These are phyloP conservation scores for Mycena crocata DNA, from an alignment of 768 basidiomycete species.

Conservation along the genomic window DNA sequence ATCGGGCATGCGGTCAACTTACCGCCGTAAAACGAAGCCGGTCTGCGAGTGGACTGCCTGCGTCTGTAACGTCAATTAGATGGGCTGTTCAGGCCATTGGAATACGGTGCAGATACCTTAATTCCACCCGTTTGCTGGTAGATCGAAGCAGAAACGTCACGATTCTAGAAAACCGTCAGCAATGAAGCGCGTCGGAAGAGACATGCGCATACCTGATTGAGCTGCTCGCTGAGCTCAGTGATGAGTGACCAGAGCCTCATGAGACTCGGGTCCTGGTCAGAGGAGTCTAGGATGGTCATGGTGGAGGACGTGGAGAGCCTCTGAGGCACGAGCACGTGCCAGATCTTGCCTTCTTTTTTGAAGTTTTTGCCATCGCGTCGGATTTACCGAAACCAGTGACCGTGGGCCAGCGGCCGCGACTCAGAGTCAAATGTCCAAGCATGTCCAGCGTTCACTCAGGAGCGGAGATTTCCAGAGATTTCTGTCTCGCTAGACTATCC, in stretches of 20 bases:
- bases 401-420: not conserved
- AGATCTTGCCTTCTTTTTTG: no score
- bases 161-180: slow-evolving; percentile 72
- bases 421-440: no score
- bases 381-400: not conserved
- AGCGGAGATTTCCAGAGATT: no score
- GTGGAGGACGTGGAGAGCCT: not conserved
- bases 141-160: slow-evolving; percentile 75
- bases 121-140: slow-evolving; percentile 80
- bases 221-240: slow-evolving; percentile 84
- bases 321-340: no score
- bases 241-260: slow-evolving; percentile 75
- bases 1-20: slow-evolving; percentile 33
- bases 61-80: slow-evolving; percentile 55
- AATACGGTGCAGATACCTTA: slow-evolving; percentile 70
- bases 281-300: slow-evolving; percentile 68
- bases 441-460: no score
- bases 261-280: slow-evolving; percentile 65
- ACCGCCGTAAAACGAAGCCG: slow-evolving; percentile 91
- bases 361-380: not conserved
- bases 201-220: slow-evolving; percentile 50
- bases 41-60: slow-evolving; percentile 92
- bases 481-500: no score
- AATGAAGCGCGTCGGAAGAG: slow-evolving; percentile 61
- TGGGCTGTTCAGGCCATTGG: not conserved